Base-by-base conservation (phyloP, 2,329 filamentous ascomycete genomes). In the Lachnum nothofagi region DNA sequence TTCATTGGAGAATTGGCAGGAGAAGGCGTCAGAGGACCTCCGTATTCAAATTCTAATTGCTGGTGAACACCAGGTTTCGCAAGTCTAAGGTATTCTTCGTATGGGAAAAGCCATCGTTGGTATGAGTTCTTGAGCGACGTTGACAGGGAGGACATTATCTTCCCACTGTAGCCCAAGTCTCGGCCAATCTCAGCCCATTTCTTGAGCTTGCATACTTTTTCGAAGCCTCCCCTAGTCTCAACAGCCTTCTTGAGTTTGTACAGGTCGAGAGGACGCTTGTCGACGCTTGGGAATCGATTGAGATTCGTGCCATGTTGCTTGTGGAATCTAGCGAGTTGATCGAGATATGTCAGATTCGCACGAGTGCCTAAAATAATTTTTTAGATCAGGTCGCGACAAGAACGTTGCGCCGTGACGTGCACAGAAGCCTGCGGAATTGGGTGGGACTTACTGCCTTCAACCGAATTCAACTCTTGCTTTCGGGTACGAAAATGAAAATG, bases 141-240 rank as follows among this genome's bases (percentile, higher is more conserved):
- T 5, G 93, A 98, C 40, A 98, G 73, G 7, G 93, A 97, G 2
- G 91, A 97, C 93, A 98, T 98, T 55, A 98, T 98, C 73, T 98
- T 98, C 65, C 93, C 93, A 65, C 91, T 97, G 70, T 98, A 98
- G 46, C 93, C 93, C 41, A 98, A 73, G 66, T 97, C 93, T 63
- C 93, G 83, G 27, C 93, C 93, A 60, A 98, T 97, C 68, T 98
- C 93, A 14, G 93, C 93, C 93, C 93, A 98, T 72, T 97, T 97
- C 72, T 98, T 98, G 48, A 85, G 78, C 69, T 95, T 96, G 77
- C 93, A 98, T 38, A 98, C 93, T 64, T 88, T 88, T 47, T 96
- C 91, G 61, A 98, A 98, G 3, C 93, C 93, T 40, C 93, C 93
- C 54, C 93, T 83, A 24, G 88, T 85, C 65, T 97, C 93, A 29